Base-by-base conservation (phyloP, 768 basidiomycete genomes). In the Sutorius australiensis region DNA sequence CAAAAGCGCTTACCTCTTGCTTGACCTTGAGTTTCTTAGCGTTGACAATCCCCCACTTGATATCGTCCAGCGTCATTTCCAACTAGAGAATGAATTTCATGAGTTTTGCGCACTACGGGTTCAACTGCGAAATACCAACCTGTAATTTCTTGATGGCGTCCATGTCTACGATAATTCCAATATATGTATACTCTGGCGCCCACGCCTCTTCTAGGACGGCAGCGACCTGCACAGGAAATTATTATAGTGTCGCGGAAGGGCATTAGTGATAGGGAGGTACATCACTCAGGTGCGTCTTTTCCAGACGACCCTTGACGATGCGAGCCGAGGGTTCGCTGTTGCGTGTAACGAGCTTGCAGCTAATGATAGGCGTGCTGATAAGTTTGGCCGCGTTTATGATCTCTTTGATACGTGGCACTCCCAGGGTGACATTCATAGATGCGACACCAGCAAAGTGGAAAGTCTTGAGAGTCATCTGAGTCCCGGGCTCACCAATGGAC, bases 391-490 rank as follows among this genome's bases (percentile, higher is more conserved):
- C 97, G 62, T 98, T 99, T 77, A 99, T 99, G 60, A 99, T 98
- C 72, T 99, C 97, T 71, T 98, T 98, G 74, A 99, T 98, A 64
- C 97, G 95, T 3, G 97, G 97, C n/a, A 98, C 97, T 72, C 97
- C 97, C 34, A 98, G 83, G 0, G 97, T 99, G 57, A 99, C 93
- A 73, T 98, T 98, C 97, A 98, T 99, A 34, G 95, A 95, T 8
- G 97, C 97, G 57, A 99, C 95, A 75, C 97, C 97, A 62, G 97
- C 97, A 72, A 98, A 99, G 78, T 99, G 97, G 84, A 99, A 99
- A 51, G 97, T 98, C 74, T 98, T 98, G 59, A 98, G 72, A 2
- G 95, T 98, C 97, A 99, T 99, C 67, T 99, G 97, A 0, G 97
- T 99, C 38, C 95, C 97, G 1, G 97, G 97, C 72, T 99, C 97